Evolutionary conservation across 805 yeast genomes (phyloP).

Genomic region (Metschnikowia lochheadii): DNA sequence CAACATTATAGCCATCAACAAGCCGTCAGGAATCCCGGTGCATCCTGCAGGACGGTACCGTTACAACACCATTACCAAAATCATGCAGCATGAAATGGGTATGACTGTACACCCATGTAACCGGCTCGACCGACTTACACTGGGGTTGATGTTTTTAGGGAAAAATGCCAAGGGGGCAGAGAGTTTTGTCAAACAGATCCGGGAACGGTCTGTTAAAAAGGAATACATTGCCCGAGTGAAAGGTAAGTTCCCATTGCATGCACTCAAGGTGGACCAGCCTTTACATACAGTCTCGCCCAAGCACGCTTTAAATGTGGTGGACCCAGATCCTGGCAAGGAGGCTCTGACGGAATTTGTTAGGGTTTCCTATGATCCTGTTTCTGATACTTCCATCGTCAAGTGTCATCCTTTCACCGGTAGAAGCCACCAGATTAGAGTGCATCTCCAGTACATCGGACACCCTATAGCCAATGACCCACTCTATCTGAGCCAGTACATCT

Average conservation of each 20-base stretch:
- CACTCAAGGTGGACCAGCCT: conserved; percentile 60
- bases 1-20: conserved; percentile 76
- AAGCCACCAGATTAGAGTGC: conserved; percentile 94
- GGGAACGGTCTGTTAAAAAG: conserved; percentile 70
- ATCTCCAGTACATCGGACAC: conserved; percentile 79
- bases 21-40: conserved; percentile 92
- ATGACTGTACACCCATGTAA: conserved; percentile 73
- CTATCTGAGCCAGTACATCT: conserved; percentile 70
- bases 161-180: conserved; percentile 78
- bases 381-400: conserved; percentile 63
- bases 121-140: conserved; percentile 83
- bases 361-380: conserved; percentile 56
- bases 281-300: conserved; percentile 70
- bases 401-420: conserved; percentile 90
- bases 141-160: conserved; percentile 91
- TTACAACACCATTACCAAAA: conserved; percentile 70
- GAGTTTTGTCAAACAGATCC: conserved; percentile 62
- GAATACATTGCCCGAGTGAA: conserved; percentile 84
- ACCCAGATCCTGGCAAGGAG: conserved; percentile 52
- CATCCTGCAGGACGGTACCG: conserved; percentile 91
- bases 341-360: conserved; percentile 71
- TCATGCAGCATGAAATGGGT: conserved; percentile 67
- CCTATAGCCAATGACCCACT: conserved; percentile 94
- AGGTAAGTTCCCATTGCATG: conserved; percentile 71
- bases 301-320: conserved; percentile 57